Conservation (phyloP, 2,329 filamentous ascomycete species). For the Alternaria triticina region DNA sequence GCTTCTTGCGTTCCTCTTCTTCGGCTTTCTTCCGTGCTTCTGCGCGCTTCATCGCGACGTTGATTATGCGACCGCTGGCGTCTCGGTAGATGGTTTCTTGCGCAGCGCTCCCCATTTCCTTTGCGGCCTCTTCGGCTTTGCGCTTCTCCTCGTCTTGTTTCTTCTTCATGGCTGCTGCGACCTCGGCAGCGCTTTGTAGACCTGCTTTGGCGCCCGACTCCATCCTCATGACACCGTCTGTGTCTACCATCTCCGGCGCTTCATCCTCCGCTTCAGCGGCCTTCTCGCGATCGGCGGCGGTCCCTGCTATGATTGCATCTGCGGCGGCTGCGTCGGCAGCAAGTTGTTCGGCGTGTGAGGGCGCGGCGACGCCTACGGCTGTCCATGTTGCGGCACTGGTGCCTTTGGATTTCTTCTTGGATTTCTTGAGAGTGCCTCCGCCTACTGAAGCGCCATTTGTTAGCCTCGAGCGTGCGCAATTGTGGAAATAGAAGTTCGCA, state of each 20-base stretch:
- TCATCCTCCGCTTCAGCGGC: conserved; percentile 55
- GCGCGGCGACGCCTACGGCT: conserved; percentile 63
- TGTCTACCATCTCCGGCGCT: conserved; percentile 47
- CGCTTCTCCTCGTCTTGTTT: conserved; percentile 69
- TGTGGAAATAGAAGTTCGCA: conserved; percentile 26
- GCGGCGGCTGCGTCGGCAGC: conserved; percentile 76
- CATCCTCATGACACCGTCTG: conserved; percentile 66
- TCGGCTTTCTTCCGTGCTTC: conserved; percentile 82
- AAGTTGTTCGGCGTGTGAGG: conserved; percentile 62
- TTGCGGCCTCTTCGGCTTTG: conserved; percentile 50
- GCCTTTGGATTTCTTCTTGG: conserved; percentile 68
- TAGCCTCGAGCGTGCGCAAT: conserved; percentile 1
- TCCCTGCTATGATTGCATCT: conserved; percentile 77
- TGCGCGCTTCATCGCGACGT: conserved; percentile 87
- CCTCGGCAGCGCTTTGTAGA: conserved; percentile 81
- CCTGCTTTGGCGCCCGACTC: conserved; percentile 87
- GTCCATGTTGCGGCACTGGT: conserved; percentile 65
- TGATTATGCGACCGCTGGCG: conserved; percentile 91
- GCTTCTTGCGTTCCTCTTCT: conserved; percentile 69
- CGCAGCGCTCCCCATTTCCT: conserved; percentile 49
- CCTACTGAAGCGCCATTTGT: conserved; percentile 39
- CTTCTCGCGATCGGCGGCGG: conserved; percentile 67
- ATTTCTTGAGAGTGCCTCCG: conserved; percentile 39
- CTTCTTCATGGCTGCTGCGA: conserved; percentile 63
- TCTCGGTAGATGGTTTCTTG: conserved; percentile 91